Evolutionary conservation across 2,329 filamentous ascomycete genomes (phyloP), one percentile per base, ranked within the genome.

Genomic region (Chrysosporium queenslandicum): DNA sequence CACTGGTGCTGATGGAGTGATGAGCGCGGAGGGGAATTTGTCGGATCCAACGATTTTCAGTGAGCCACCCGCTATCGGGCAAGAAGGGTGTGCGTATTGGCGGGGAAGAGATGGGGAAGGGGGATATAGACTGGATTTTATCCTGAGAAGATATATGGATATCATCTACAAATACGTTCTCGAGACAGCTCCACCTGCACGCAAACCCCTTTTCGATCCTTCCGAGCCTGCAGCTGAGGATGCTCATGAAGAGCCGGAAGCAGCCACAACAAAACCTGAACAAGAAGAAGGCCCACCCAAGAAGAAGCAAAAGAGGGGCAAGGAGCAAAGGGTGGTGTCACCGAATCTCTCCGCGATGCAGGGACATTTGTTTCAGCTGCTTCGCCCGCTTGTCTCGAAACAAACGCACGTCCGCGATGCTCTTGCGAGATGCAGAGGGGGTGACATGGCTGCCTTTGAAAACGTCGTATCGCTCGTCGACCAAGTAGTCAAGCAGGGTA

Each of bases 11-110:
- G 92, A 98, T 66, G 92, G 79, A 16, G 81, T 98, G 48, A 97
- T 98, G 92, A 91, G 85, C 59, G 92, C 92, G 4, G 92, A 98
- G 69, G 92, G 89, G 0, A 95, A 96, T 64, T 77, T 98, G 0
- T 91, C 88, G 63, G 88, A 98, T 64, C 92, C 92, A 0, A 82
- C 81, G 1, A 85, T 98, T 40, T 98, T 98, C 64, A 81, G 84
- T 12, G 70, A 74, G 29, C 75, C 81, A 14, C 88, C 88, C 0
- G 66, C 78, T 0, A 62, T 73, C 0, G 85, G 82, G 0, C 68
- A 81, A 43, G 81, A 87, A 66, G 81, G 81, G 0, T 77, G 85
- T 54, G 89, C 94, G 62, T 97, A 92, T 68, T 97, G 91, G 90
- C 77, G 85, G 30, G 87, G 86, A 0, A 76, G 72, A 49, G 80